Conservation (phyloP, 768 basidiomycete species). For the Xerocomellus chrysenteron region DNA sequence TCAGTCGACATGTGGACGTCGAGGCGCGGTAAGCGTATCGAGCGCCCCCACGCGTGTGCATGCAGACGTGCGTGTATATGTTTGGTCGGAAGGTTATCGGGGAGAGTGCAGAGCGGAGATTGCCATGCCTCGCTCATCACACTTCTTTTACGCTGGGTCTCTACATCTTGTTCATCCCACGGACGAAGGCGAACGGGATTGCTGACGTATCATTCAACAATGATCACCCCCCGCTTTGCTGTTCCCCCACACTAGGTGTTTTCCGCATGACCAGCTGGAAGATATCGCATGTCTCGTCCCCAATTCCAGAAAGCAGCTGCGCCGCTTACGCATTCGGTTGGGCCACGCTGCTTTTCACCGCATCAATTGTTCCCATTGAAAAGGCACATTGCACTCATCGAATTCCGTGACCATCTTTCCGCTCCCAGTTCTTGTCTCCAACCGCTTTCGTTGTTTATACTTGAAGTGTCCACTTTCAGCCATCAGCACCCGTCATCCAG, state of each 20-base stretch:
- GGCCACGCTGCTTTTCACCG: background rate
- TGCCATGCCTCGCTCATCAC: slow-evolving; percentile 2
- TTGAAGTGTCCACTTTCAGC: background rate
- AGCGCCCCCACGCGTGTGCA: background rate
- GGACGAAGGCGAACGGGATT: background rate
- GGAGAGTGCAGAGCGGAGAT: slow-evolving; percentile 8
- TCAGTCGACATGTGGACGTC: slow-evolving; percentile 33
- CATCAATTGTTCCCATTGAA: background rate
- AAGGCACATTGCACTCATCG: background rate
- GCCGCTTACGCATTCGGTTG: background rate
- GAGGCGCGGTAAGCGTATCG: slow-evolving; percentile 15
- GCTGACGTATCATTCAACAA: background rate
- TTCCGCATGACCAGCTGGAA: background rate
- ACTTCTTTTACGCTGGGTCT: slow-evolving; percentile 2
- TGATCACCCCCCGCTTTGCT: background rate
- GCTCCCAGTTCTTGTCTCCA: background rate
- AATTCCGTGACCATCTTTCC: background rate
- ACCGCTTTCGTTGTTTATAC: slow-evolving; percentile 6
- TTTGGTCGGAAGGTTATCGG: background rate
- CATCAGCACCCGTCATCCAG: background rate
- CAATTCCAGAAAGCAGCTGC: background rate
- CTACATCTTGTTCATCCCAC: background rate
- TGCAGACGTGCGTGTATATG: background rate
- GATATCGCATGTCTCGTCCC: background rate
- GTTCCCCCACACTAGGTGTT: background rate